Evolutionary conservation across 1,284 basidiomycete species (phyloP), one percentile per base, ranked within the genome.

Genomic region (Nidula niveotomentosa): DNA sequence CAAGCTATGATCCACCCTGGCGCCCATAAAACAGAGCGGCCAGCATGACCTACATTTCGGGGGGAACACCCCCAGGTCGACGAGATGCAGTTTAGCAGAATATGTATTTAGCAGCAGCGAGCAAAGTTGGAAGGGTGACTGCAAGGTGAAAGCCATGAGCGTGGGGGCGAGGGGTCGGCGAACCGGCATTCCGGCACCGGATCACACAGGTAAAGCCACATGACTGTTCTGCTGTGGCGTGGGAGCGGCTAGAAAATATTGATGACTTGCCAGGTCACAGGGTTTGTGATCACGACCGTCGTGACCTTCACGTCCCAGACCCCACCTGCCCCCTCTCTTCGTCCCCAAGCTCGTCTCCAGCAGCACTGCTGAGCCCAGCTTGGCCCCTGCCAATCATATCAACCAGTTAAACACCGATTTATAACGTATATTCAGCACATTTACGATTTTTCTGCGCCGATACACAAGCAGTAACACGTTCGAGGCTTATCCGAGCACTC

Each of bases 271-370:
- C 58, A 63, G 60, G 65, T 68, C 66, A 68, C 66, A 68, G 57
- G 66, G 65, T 57, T 62, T 58, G 51, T 55, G 61, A 64, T 68
- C 65, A 68, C 66, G 62, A 63, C 62, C 17, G 56, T 66, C 66
- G 66, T 68, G 66, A 68, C 66, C 58, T 66, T 65, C 64, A 66
- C 65, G 65, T 62, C 58, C 56, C 60, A 15, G 13, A 15, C 45
- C 45, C 12, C 58, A 56, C 59, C 53, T 37, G 43, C 56, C 34
- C 23, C 12, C 48, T 49, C 23, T 13, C 34, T 36, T 34, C 15
- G 36, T 15, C 23, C 23, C 43, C 49, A 30, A 17, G 23, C 13
- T 23, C 45, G 18, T 13, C 45, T n/a, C 23, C 45, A n/a, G 13
- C 45, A 47, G 23, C 45, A 17, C 36, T 47, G 17, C 18, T 18